These are phyloP conservation scores for Xylaria telfairii DNA, from an alignment of 495 filamentous ascomycete genomes.

Conservation along the genomic window DNA sequence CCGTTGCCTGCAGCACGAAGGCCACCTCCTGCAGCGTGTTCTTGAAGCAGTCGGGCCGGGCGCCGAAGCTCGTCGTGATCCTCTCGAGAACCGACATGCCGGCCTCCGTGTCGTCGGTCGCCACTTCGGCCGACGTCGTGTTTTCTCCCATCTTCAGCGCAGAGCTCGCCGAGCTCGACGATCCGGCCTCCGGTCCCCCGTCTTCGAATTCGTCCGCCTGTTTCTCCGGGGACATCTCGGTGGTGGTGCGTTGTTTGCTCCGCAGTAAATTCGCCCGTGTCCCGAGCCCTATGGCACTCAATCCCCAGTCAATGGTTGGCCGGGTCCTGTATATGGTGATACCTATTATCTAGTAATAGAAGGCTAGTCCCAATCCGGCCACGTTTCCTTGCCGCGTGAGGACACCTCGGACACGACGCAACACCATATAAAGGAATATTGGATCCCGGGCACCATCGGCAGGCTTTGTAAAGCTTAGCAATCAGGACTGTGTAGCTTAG, in stretches of 20 bases:
- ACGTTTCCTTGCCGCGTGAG: not conserved
- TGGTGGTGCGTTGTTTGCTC: slow-evolving; percentile 13
- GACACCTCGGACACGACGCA: not conserved
- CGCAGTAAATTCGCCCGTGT: not conserved
- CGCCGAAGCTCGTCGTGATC: slow-evolving; percentile 35
- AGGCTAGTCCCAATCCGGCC: not conserved
- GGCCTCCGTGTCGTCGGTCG: slow-evolving; percentile 23
- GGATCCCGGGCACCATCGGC: not conserved
- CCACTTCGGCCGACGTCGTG: not conserved
- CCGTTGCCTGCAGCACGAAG: slow-evolving; percentile 71
- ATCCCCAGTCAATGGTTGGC: not conserved
- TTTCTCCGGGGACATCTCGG: slow-evolving; percentile 21
- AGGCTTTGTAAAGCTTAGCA: slow-evolving; percentile 18
- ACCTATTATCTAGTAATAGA: not conserved
- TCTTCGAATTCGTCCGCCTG: slow-evolving; percentile 2
- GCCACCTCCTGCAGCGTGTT: slow-evolving; percentile 68
- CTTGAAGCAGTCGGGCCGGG: slow-evolving; percentile 38
- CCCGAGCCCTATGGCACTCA: not conserved
- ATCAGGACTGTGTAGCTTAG: not conserved
- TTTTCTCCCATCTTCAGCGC: slow-evolving; percentile 2
- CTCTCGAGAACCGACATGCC: slow-evolving; percentile 30
- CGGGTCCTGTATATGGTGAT: not conserved
- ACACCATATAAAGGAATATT: not conserved
- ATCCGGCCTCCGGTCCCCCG: not conserved
- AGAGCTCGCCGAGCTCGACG: slow-evolving; percentile 25